Evolutionary conservation across 345 rosid species (phyloP).

Genomic region (Dovyalis caffra): DNA sequence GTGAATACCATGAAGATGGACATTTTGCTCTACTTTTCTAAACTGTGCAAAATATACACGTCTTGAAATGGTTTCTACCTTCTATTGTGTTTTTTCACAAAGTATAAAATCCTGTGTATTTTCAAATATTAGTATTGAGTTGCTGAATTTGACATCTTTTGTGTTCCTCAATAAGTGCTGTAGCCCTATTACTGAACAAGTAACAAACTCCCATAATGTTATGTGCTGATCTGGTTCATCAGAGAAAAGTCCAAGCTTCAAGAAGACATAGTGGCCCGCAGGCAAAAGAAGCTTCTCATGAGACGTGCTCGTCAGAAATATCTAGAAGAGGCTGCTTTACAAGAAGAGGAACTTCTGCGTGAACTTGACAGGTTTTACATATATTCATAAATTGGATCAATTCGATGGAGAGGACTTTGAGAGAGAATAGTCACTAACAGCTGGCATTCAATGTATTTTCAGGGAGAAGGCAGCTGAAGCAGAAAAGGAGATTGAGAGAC

Average conservation of each 20-base stretch:
- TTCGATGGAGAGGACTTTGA: constrained; percentile 2
- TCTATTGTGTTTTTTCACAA: too few relatives aligned
- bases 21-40: too few relatives aligned
- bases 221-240: constrained; percentile 8
- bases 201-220: not conserved
- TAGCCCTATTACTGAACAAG: too few relatives aligned
- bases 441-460: constrained; percentile 10
- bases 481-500: constrained; percentile 82
- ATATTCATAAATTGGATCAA: constrained; percentile 6
- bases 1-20: too few relatives aligned
- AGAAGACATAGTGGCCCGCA: constrained; percentile 57
- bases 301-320: constrained; percentile 62
- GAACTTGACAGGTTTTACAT: constrained; percentile 69
- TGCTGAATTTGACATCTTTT: too few relatives aligned
- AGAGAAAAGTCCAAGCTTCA: constrained; percentile 65
- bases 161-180: too few relatives aligned
- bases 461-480: constrained; percentile 70
- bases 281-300: constrained; percentile 63
- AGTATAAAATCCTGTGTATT: too few relatives aligned
- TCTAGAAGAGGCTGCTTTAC: constrained; percentile 64
- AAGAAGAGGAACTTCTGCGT: constrained; percentile 62
- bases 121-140: too few relatives aligned
- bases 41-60: too few relatives aligned
- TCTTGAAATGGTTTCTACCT: too few relatives aligned
- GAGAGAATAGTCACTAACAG: constrained; percentile 10